Evolutionary conservation across 441 rosid species (phyloP).

Genomic region (Eruca vesicaria): DNA sequence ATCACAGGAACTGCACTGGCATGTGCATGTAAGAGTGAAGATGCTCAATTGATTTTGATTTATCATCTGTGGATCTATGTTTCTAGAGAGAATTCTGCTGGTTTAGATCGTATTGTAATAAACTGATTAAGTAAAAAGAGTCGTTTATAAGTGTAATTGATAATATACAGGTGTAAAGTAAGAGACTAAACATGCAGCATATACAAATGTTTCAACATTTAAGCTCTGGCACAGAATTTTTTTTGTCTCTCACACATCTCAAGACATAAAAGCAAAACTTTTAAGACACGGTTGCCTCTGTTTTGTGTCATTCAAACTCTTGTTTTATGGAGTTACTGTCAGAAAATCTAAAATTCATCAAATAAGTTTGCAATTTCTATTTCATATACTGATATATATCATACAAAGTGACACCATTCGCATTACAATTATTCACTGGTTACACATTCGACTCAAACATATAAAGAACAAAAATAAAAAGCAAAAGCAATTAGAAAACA

Average conservation of each 20-base stretch:
- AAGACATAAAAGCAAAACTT: constrained; percentile 1
- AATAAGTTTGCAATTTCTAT: background rate
- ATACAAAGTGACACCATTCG: constrained; percentile 18
- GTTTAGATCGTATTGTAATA: constrained; percentile 30
- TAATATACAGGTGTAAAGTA: background rate
- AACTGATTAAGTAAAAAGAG: background rate
- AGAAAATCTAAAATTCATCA: background rate
- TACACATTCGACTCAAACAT: background rate
- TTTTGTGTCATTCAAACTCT: background rate
- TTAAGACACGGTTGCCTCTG: constrained; percentile 2
- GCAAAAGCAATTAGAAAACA: background rate
- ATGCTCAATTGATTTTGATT: background rate
- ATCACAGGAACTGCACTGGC: constrained; percentile 32
- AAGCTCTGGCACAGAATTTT: no score
- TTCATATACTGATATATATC: constrained; percentile 19
- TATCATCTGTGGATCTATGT: constrained; percentile 31
- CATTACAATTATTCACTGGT: constrained; percentile 5
- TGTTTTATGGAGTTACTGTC: background rate
- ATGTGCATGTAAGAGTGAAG: constrained; percentile 36
- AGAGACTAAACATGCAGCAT: background rate
- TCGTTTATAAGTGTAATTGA: constrained; percentile 25
- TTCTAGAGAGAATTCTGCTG: constrained; percentile 27
- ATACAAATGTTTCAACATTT: background rate
- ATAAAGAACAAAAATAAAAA: background rate
- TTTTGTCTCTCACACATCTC: constrained; percentile 9